Conservation (phyloP, 75 land plant genomes). For the Larix kaempferi region DNA sequence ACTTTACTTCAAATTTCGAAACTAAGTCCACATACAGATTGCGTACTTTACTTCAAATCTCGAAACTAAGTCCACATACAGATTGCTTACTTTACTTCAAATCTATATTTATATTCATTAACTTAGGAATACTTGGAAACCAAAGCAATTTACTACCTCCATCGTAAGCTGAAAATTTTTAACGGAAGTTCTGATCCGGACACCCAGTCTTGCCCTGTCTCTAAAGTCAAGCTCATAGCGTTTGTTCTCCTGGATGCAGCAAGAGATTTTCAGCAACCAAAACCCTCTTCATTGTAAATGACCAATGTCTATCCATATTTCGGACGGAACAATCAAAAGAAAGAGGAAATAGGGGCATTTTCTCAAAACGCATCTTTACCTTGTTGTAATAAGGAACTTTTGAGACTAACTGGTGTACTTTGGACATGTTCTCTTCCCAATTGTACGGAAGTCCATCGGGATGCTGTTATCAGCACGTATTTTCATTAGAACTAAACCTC, state of each 20-base stretch:
- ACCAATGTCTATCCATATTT: too few species aligned
- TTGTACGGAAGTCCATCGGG: conserved; percentile 47
- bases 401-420: conserved; percentile 55
- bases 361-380: conserved; percentile 15
- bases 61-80: too few species aligned
- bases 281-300: too few species aligned
- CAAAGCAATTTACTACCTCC: conserved; percentile 44
- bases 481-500: too few species aligned
- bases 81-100: background rate
- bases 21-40: too few species aligned
- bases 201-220: conserved; percentile 51
- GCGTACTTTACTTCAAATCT: too few species aligned
- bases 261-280: background rate
- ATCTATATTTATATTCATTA: background rate
- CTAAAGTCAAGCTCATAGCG: conserved; percentile 76
- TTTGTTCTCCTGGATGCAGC: conserved; percentile 30
- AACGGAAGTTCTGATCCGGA: conserved; percentile 58
- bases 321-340: background rate
- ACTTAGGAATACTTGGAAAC: background rate
- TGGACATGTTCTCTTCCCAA: conserved; percentile 58
- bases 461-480: conserved; percentile 35
- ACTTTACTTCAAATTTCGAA: too few species aligned
- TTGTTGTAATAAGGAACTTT: conserved; percentile 60
- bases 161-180: conserved; percentile 80
- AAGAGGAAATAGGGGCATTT: background rate